Percentiles rank a stretch among this genome's conserved stretches.
Evolutionary conservation across 2,329 filamentous ascomycete species (phyloP).

Genomic region (Aspergillus clavatus): DNA sequence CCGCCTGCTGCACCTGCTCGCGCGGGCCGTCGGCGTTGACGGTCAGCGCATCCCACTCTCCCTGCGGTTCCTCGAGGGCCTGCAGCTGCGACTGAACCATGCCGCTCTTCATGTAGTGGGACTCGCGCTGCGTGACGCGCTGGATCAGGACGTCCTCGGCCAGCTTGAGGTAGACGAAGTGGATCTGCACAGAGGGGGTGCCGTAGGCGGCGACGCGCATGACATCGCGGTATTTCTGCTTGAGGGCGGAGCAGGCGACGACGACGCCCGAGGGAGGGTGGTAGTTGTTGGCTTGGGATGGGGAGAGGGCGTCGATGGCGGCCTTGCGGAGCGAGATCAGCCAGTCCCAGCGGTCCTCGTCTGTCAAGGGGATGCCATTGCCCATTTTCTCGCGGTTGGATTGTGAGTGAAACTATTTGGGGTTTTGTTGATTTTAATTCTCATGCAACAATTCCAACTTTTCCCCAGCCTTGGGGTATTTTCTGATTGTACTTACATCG

Average conservation of each 20-base stretch:
- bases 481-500: conserved; percentile 64
- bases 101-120: conserved; percentile 90
- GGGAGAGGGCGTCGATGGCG: conserved; percentile 48
- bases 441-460: no score
- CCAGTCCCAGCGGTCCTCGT: conserved; percentile 98
- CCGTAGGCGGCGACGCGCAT: conserved; percentile 77
- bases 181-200: conserved; percentile 66
- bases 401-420: conserved; percentile 44
- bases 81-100: conserved; percentile 95
- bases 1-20: conserved; percentile 55
- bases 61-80: conserved; percentile 79
- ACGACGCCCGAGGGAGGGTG: conserved; percentile 69
- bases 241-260: conserved; percentile 90
- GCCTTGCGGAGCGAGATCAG: conserved; percentile 70
- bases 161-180: conserved; percentile 89
- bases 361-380: conserved; percentile 74
- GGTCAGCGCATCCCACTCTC: conserved; percentile 64
- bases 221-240: conserved; percentile 94
- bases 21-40: conserved; percentile 57
- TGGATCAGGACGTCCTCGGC: conserved; percentile 68
- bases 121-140: conserved; percentile 68
- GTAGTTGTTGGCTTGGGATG: conserved; percentile 34
- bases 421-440: conserved; percentile 15
- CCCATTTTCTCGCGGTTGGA: conserved; percentile 91
- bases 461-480: no score